A percentile compares a stretch with the other conserved stretches of the same genome.
Evolutionary conservation across 345 rosid genomes (phyloP).

Genomic region (Dimocarpus longan): DNA sequence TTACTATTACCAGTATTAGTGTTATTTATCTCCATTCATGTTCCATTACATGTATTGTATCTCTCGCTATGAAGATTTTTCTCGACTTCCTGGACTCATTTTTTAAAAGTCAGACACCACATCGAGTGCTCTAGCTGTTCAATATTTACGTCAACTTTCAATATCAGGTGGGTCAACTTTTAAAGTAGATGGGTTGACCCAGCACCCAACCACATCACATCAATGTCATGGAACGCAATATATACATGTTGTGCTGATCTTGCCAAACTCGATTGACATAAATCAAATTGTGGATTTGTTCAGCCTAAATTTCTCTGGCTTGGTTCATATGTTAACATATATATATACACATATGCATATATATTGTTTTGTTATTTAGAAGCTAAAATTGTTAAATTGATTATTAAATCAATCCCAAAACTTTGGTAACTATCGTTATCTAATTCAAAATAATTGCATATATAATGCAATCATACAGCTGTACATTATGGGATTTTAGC

Average conservation of each 20-base stretch:
- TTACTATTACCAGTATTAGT: not conserved
- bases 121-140: not conserved
- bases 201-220: not conserved
- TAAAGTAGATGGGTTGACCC: constrained; percentile 4
- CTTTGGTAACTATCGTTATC: too few species aligned
- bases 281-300: too few species aligned
- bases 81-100: not conserved
- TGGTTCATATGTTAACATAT: too few species aligned
- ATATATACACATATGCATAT: too few species aligned
- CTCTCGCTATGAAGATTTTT: not conserved
- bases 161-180: constrained; percentile 6
- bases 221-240: not conserved
- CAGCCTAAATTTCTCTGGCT: not conserved
- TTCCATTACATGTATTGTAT: not conserved
- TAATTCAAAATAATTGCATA: too few species aligned
- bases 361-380: not conserved
- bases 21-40: not conserved
- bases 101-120: not conserved
- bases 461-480: too few species aligned
- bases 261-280: too few species aligned
- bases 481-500: too few species aligned
- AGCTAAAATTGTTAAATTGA: not conserved
- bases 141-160: not conserved
- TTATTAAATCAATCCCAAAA: too few species aligned
- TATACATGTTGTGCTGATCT: too few species aligned